A percentile compares a stretch with the other conserved stretches of the same genome.
Conservation (phyloP, 177 flowering plant species). For the Vitis hybrid region DNA sequence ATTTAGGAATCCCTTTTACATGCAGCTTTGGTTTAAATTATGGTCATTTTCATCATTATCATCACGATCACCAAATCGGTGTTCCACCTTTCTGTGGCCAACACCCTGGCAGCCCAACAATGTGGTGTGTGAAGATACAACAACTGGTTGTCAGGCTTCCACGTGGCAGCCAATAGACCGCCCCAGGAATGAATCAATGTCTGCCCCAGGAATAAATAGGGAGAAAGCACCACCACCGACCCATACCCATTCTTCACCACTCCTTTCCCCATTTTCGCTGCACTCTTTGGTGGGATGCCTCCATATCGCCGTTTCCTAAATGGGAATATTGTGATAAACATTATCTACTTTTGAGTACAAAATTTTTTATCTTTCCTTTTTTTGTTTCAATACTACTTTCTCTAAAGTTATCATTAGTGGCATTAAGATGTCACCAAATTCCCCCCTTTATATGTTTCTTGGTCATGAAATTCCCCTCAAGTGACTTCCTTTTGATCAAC, state of each 20-base stretch:
- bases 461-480: constrained; percentile 13
- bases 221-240: constrained; percentile 30
- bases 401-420: constrained; percentile 37
- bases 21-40: not conserved
- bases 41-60: not conserved
- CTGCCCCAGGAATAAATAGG: constrained; percentile 3
- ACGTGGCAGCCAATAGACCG: constrained; percentile 13
- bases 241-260: constrained; percentile 20
- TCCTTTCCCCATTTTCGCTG: constrained; percentile 9
- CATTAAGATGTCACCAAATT: constrained; percentile 19
- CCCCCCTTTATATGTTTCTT: constrained; percentile 1
- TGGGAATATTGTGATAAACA: constrained; percentile 23
- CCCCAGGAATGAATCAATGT: constrained; percentile 10
- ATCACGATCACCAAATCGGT: constrained; percentile 2
- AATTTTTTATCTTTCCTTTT: constrained; percentile 10
- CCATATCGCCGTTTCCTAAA: constrained; percentile 11
- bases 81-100: constrained; percentile 16
- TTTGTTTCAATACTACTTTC: constrained; percentile 17
- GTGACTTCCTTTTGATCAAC: constrained; percentile 1
- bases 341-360: constrained; percentile 10
- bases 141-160: constrained; percentile 11
- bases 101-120: constrained; percentile 19
- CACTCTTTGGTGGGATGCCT: constrained; percentile 26
- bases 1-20: constrained; percentile 11
- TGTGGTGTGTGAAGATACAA: constrained; percentile 3